phyloP scores from a whole-genome alignment of 1,139 yeast genomes.

The Ogataea hybrid region DNA sequence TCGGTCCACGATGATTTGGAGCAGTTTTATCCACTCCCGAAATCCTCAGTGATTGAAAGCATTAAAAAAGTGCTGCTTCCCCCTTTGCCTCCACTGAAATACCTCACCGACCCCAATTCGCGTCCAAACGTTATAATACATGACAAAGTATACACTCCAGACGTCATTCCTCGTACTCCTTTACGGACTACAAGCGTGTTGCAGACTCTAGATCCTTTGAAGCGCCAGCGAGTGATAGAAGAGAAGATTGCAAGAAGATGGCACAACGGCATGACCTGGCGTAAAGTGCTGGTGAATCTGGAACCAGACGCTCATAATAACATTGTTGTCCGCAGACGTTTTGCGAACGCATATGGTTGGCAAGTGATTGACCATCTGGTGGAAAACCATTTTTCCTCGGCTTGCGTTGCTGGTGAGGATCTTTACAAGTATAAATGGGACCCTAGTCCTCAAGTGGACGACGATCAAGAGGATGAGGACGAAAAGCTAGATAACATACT shows the following conservation, averaged over 20 bases:
- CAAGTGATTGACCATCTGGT: slow-evolving; percentile 84
- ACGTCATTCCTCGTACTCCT: slow-evolving; percentile 34
- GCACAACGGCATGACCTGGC: slow-evolving; percentile 85
- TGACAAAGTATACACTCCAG: slow-evolving; percentile 75
- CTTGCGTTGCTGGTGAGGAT: slow-evolving; percentile 26
- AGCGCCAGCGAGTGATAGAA: slow-evolving; percentile 47
- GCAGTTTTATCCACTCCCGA: slow-evolving; percentile 41
- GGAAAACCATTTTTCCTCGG: slow-evolving; percentile 53
- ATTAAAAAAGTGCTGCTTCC: slow-evolving; percentile 82
- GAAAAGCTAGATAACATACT: slow-evolving; percentile 12
- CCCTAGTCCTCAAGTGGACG: slow-evolving; percentile 10
- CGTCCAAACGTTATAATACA: slow-evolving; percentile 60
- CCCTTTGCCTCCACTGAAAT: slow-evolving; percentile 73
- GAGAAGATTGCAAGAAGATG: slow-evolving; percentile 87
- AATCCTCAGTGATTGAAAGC: slow-evolving; percentile 77
- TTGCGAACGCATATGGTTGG: slow-evolving; percentile 97
- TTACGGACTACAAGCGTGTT: slow-evolving; percentile 16
- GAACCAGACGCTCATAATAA: slow-evolving; percentile 97
- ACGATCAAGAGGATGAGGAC: slow-evolving; percentile 10
- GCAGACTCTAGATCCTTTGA: slow-evolving; percentile 27
- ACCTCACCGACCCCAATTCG: slow-evolving; percentile 59
- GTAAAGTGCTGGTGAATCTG: slow-evolving; percentile 82
- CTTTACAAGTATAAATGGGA: slow-evolving; percentile 19
- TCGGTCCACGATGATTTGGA: slow-evolving; percentile 13
- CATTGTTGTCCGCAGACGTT: slow-evolving; percentile 82